Evolutionary conservation across 352 stramenopile genomes (phyloP).

Genomic region (Phytophthora lateralis): DNA sequence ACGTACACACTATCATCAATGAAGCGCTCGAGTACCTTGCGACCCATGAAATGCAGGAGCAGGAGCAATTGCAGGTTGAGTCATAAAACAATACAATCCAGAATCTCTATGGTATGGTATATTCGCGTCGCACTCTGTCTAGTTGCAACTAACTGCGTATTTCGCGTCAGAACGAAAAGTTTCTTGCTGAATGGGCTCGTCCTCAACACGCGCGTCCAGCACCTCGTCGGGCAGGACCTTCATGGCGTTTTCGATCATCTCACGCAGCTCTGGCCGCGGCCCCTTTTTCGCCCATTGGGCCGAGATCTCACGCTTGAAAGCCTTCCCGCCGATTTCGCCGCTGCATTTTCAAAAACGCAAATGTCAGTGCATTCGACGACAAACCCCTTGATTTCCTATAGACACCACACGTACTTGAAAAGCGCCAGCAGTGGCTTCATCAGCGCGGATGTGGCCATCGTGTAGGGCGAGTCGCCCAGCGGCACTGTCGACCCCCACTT

Average conservation of each 20-base stretch:
- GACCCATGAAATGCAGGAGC: constrained; percentile 27
- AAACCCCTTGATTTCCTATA: background rate
- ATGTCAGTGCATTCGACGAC: background rate
- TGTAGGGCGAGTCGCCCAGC: constrained; percentile 55
- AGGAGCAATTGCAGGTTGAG: constrained; percentile 12
- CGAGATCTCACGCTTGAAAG: constrained; percentile 81
- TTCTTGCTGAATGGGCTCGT: constrained; percentile 48
- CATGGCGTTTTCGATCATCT: constrained; percentile 78
- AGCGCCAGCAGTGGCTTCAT: constrained; percentile 81
- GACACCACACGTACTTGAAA: constrained; percentile 59
- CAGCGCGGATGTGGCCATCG: constrained; percentile 79
- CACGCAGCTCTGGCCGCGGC: constrained; percentile 63
- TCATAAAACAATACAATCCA: constrained; percentile 11
- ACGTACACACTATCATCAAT: constrained; percentile 68
- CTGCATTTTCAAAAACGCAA: constrained; percentile 32
- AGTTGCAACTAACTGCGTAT: constrained; percentile 20
- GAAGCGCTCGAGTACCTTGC: constrained; percentile 47
- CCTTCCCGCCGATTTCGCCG: constrained; percentile 77
- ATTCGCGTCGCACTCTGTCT: constrained; percentile 4
- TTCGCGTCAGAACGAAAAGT: background rate
- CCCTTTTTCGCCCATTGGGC: constrained; percentile 71
- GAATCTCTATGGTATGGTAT: constrained; percentile 29
- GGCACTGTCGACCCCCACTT: constrained; percentile 68
- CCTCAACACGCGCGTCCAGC: constrained; percentile 69
- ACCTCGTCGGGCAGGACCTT: constrained; percentile 73